phyloP scores from a whole-genome alignment of 129 eudicot genomes.

The Helianthus annuus region HanXRQr2.0-SUNRISE NC_035448.2:95255961-95256460 shows the following conservation, averaged over 20 bases:
- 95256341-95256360: neutral
- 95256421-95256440: conserved; percentile 82
- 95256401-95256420: conserved; percentile 57
- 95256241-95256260: neutral
- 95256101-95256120: conserved; percentile 59
- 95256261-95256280: neutral
- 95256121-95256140: conserved; percentile 7
- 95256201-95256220: neutral
- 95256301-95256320: neutral
- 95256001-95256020: conserved; percentile 44
- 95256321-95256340: neutral
- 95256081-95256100: conserved; percentile 67
- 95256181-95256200: conserved; percentile 1
- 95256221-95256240: neutral
- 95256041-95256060: conserved; percentile 82
- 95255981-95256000: neutral
- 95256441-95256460: conserved; percentile 55
- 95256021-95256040: conserved; percentile 83
- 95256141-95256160: neutral
- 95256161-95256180: neutral
- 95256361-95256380: neutral
- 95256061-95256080: conserved; percentile 73
- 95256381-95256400: neutral
- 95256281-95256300: neutral
- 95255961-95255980: conserved; percentile 2